phyloP scores from a whole-genome alignment of 2,329 filamentous ascomycete genomes.

The Xylaria sp. region DNA sequence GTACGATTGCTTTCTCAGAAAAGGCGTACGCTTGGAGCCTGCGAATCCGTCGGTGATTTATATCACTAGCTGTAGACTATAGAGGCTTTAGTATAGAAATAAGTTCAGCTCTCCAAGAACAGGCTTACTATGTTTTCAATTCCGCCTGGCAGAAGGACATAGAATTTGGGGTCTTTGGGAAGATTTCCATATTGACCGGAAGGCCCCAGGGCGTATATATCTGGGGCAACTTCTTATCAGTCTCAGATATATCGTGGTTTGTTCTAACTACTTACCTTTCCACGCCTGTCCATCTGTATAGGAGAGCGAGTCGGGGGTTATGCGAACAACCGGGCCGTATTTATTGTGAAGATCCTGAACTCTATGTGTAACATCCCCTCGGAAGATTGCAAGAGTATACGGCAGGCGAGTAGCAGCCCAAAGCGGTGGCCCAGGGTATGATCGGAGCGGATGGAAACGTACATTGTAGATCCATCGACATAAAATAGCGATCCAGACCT shows the following conservation, averaged over 20 bases:
- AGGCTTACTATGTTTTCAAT: not conserved
- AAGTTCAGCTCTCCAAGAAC: not conserved
- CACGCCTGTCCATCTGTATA: not conserved
- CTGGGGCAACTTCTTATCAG: not conserved
- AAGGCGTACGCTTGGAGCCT: slow-evolving; percentile 22
- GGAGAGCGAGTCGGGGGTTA: not conserved
- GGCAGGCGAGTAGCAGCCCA: not conserved
- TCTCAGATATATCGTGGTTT: not conserved
- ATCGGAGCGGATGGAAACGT: not conserved
- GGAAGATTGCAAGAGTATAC: not conserved
- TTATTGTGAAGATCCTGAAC: not conserved
- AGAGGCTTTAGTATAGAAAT: not conserved
- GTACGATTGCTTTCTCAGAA: slow-evolving; percentile 20
- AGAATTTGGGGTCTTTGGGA: slow-evolving; percentile 15
- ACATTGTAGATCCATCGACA: not conserved
- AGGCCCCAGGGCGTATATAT: slow-evolving; percentile 15
- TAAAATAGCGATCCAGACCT: not conserved
- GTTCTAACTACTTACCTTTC: not conserved
- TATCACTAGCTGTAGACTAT: slow-evolving; percentile 11
- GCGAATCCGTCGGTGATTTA: slow-evolving; percentile 23
- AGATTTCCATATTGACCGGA: slow-evolving; percentile 10
- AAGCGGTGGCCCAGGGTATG: not conserved
- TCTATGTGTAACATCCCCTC: not conserved
- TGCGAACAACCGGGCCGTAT: not conserved
- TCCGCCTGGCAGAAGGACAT: not conserved